These are phyloP conservation scores for Suillus tomentosus DNA, from an alignment of 768 basidiomycete species.

Conservation along the genomic window DNA sequence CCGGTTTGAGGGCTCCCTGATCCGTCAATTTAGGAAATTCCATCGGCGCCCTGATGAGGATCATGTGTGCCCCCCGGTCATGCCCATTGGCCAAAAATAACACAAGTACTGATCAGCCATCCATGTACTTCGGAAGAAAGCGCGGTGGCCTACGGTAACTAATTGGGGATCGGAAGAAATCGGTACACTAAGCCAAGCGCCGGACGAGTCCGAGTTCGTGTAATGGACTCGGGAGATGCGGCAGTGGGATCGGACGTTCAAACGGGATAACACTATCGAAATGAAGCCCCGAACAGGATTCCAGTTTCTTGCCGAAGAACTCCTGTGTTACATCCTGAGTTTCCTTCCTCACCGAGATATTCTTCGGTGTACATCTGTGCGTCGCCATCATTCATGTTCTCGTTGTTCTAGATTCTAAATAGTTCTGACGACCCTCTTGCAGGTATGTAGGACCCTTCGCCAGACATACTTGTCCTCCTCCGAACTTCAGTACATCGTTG, in stretches of 20 bases:
- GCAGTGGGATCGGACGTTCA: too few relatives aligned
- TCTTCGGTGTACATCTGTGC: neutral
- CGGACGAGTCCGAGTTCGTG: too few relatives aligned
- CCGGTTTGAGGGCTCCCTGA: constrained; percentile 10
- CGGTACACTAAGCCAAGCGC: neutral
- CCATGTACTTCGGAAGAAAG: neutral
- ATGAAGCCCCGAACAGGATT: neutral
- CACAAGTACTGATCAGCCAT: neutral
- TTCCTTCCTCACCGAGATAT: neutral
- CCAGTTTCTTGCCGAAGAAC: neutral
- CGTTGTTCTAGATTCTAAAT: neutral
- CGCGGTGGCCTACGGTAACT: neutral
- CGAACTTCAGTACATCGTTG: neutral
- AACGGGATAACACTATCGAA: too few relatives aligned
- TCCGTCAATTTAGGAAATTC: neutral
- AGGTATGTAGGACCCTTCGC: neutral
- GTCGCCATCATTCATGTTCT: too few relatives aligned
- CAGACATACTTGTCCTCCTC: neutral
- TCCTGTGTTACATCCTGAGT: neutral
- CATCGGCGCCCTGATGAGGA: constrained; percentile 2
- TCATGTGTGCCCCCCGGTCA: constrained; percentile 17
- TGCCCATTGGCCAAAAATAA: constrained; percentile 2
- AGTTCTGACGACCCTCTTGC: neutral
- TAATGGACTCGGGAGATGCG: too few relatives aligned
- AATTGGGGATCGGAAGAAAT: neutral